Percentiles rank a stretch among this genome's conserved stretches.
phyloP scores from a whole-genome alignment of 768 basidiomycete genomes.

The Lactarius vividus region DNA sequence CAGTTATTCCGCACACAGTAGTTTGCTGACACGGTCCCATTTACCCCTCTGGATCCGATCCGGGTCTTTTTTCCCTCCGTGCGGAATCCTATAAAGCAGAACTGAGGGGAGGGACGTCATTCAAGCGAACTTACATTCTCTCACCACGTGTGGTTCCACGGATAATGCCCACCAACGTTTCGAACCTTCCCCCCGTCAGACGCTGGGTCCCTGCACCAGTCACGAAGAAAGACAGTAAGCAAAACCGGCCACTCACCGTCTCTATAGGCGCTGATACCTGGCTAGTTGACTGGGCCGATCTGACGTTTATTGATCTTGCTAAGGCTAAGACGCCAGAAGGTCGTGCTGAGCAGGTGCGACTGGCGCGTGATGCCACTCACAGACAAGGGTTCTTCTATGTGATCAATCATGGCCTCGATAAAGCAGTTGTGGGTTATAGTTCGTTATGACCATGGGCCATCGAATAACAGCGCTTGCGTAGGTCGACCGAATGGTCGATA shows the following conservation, averaged over 20 bases:
- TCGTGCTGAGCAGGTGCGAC: conserved; percentile 33
- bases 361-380: conserved; percentile 36
- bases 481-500: conserved; percentile 38
- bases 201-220: conserved; percentile 31
- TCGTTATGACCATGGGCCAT: not conserved
- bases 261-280: not conserved
- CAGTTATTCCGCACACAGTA: conserved; percentile 1
- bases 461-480: not conserved
- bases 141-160: not conserved
- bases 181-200: conserved; percentile 24
- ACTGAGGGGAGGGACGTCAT: not conserved
- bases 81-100: conserved; percentile 11
- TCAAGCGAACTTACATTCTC: not conserved
- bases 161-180: conserved; percentile 26
- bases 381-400: conserved; percentile 47
- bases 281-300: conserved; percentile 39
- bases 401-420: conserved; percentile 47
- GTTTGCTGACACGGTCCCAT: not conserved
- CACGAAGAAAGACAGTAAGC: conserved; percentile 30
- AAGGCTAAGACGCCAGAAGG: conserved; percentile 36
- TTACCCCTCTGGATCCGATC: not conserved
- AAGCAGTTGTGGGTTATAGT: conserved; percentile 37
- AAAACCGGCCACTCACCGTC: not conserved
- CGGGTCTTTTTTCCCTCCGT: conserved; percentile 3
- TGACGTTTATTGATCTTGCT: conserved; percentile 37